Evolutionary conservation across 345 rosid species (phyloP).

Genomic region (Microcos paniculata): DNA sequence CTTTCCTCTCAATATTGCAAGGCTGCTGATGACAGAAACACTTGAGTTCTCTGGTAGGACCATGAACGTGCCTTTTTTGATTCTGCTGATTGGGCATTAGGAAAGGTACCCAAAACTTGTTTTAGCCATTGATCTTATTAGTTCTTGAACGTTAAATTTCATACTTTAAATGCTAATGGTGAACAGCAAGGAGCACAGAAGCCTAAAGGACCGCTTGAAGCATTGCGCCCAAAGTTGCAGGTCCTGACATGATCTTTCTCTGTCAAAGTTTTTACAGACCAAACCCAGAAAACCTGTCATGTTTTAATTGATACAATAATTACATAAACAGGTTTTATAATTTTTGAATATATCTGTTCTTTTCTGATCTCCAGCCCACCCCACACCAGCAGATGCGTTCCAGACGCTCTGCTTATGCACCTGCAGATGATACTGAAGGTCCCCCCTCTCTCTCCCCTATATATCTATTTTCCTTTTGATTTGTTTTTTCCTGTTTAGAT

Average conservation of each 20-base stretch:
- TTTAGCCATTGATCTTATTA: neutral
- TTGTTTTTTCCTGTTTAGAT: too few relatives aligned
- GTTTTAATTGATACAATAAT: too few relatives aligned
- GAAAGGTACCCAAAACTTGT: slow-evolving; percentile 50
- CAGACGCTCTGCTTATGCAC: slow-evolving; percentile 76
- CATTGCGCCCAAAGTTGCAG: slow-evolving; percentile 88
- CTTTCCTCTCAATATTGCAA: neutral
- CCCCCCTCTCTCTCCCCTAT: neutral
- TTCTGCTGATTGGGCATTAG: slow-evolving; percentile 96
- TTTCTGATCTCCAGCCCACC: slow-evolving; percentile 53
- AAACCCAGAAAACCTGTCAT: neutral
- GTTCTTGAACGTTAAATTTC: neutral
- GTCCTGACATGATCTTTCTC: slow-evolving; percentile 27
- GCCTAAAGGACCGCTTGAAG: slow-evolving; percentile 83
- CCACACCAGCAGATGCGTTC: slow-evolving; percentile 71
- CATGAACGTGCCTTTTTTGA: slow-evolving; percentile 87
- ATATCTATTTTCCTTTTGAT: too few relatives aligned
- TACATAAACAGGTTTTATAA: neutral
- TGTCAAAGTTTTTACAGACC: neutral
- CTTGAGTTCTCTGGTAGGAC: slow-evolving; percentile 44
- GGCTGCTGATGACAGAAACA: slow-evolving; percentile 12
- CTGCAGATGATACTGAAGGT: slow-evolving; percentile 59
- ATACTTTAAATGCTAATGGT: slow-evolving; percentile 2
- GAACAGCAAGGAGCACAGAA: slow-evolving; percentile 72
- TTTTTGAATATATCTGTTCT: neutral